Evolutionary conservation across 768 basidiomycete genomes (phyloP).

Genomic region (Zangia roseola): DNA sequence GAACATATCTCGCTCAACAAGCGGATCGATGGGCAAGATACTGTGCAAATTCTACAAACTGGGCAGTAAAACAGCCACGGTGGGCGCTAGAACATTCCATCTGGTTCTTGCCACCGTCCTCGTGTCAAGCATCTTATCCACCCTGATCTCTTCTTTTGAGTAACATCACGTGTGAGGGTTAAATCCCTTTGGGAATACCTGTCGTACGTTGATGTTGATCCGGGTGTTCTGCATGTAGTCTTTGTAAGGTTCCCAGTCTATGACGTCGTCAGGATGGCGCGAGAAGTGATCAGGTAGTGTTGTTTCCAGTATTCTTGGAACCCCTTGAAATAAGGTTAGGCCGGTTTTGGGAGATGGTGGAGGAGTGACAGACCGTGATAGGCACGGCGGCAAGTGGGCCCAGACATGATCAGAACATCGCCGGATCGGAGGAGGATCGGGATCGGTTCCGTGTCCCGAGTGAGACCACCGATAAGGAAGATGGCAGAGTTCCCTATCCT

Average conservation of each 20-base stretch:
- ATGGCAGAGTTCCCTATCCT: constrained; percentile 88
- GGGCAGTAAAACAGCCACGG: not conserved
- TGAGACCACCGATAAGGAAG: constrained; percentile 85
- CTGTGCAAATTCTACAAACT: constrained; percentile 2
- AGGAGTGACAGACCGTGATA: constrained; percentile 73
- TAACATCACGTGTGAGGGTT: constrained; percentile 25
- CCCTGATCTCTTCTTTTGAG: not conserved
- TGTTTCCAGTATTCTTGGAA: constrained; percentile 84
- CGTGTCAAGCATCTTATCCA: not conserved
- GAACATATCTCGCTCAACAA: constrained; percentile 6
- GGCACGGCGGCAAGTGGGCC: constrained; percentile 77
- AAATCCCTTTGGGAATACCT: constrained; percentile 80
- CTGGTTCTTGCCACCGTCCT: constrained; percentile 2
- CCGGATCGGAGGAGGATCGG: constrained; percentile 89
- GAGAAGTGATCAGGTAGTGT: constrained; percentile 68
- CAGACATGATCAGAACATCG: constrained; percentile 92
- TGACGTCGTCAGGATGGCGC: constrained; percentile 21
- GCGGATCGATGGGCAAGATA: constrained; percentile 13
- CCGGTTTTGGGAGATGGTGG: not conserved
- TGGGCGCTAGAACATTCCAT: not conserved
- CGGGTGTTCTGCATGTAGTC: constrained; percentile 66
- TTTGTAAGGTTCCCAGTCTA: constrained; percentile 60
- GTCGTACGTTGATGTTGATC: constrained; percentile 91
- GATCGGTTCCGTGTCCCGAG: constrained; percentile 72
- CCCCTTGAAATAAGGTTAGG: constrained; percentile 43